Evolutionary conservation across 345 rosid species (phyloP), one percentile per base, ranked within the genome.

Genomic region (Toxicodendron radicans): DNA sequence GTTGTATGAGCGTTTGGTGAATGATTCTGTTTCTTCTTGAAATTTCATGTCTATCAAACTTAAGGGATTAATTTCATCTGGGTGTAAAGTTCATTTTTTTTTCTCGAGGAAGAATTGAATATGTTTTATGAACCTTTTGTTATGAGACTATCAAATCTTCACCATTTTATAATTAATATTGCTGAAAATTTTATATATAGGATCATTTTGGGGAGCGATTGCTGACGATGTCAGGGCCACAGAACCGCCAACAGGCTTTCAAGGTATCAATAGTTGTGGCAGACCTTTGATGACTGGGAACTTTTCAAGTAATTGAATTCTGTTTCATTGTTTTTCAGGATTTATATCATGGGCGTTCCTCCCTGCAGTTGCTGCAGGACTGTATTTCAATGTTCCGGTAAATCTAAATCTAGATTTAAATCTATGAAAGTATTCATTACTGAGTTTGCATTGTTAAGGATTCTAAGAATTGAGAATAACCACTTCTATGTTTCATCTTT

Each of bases 271-370:
- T 17, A 33, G 17, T 73, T 24, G 3, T 60, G 27, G 18, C 64
- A 64, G 66, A 54, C 6, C 10, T 53, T 59, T 23, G n/a, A 51
- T 27, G 6, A 48, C 71, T 23, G 20, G 4, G 58, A 33, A 38
- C 58, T 23, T 23, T 27, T 13, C 16, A 63, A 17, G 16, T 20
- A 12, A 58, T 41, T 46, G 59, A 53, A 21, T 23, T 70, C 7
- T 64, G n/a, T 74, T 43, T 27, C 45, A n/a, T 78, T 23, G 1
- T 7, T 75, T 6, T 67, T 62, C 86, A 89, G 92, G 99, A 64
- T 18, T 90, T 24, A 85, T 95, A 24, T 88, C 97, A 6, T 95
- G 96, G 96, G 80, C 88, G 18, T 95, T 95, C 85, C 99, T 91
- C 75, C 99, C 97, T 49, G 89, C 91, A 48, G 79, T 92, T 70